Conservation (phyloP, 306 rosid species). For the Carpinus viminea region DNA sequence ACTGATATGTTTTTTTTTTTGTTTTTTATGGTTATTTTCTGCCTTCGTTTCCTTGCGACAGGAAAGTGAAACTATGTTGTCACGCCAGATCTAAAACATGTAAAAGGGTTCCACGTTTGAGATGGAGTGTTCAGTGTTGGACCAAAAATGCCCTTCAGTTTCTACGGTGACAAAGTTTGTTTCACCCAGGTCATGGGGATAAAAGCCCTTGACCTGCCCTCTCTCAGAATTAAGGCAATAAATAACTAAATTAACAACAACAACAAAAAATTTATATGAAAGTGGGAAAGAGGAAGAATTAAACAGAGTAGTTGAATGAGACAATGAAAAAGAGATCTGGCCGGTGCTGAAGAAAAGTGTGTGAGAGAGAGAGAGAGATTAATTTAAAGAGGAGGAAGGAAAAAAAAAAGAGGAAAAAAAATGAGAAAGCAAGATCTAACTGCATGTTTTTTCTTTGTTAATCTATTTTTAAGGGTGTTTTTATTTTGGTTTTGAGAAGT, state of each 20-base stretch:
- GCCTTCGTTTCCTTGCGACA: constrained; percentile 35
- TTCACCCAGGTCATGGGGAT: constrained; percentile 5
- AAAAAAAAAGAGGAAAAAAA: neutral
- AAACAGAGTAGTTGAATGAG: neutral
- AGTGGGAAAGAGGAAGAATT: neutral
- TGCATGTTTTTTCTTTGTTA: no score
- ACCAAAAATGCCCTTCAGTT: constrained; percentile 49
- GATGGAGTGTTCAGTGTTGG: constrained; percentile 43
- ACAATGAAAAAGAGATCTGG: neutral
- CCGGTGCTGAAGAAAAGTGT: neutral
- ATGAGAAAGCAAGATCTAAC: no score
- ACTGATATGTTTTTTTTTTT: constrained; percentile 45
- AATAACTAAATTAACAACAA: neutral
- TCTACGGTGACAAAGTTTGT: constrained; percentile 34
- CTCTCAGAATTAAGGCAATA: neutral
- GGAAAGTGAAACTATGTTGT: constrained; percentile 68
- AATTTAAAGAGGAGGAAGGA: no score
- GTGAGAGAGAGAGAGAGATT: neutral
- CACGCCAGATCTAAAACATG: constrained; percentile 56
- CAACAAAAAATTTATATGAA: neutral
- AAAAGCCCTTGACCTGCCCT: neutral
- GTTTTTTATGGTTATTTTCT: constrained; percentile 44
- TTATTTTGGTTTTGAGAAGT: no score
- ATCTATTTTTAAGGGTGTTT: no score
- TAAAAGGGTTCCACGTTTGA: constrained; percentile 54